Evolutionary conservation across 306 rosid genomes (phyloP), one percentile per base, ranked within the genome.

Genomic region (Cyamopsis tetragonoloba): DNA sequence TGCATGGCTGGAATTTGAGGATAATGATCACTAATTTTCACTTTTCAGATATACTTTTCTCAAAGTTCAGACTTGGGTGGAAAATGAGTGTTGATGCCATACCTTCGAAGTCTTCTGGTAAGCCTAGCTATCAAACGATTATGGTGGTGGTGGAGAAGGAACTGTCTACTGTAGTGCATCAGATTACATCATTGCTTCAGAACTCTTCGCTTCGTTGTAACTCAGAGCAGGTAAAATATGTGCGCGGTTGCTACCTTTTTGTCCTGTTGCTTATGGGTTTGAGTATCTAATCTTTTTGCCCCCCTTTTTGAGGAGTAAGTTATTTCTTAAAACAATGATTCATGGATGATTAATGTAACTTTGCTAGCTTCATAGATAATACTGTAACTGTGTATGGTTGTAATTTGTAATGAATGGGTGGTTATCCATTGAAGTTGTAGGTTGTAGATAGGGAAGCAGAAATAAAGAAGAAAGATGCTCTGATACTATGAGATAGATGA

Each of bases 31-130:
- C 35, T 53, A 30, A 10, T 65, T 42, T 4, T 7, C 22, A 31
- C 63, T 75, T 78, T 73, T 70, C 90, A 93, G 98, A 75, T 82
- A 67, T 89, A 64, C 89, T 93, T 65, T 82, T 89, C 82, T 75
- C 95, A 0, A 88, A 77, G 75, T 89, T 86, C 34, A 91, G 97
- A 60, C 82, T 84, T 68, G 97, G 98, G 37, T 93, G 98, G 98
- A 93, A 86, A 83, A 81, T 84, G 88, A 84, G 56, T 67, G 79
- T 93, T 53, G 73, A 85, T 78, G 87, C 85, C 78, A 83, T 93
- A 74, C 89, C 96, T 66, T 79, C 73, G 72, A 81, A 83, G 31
- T 70, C 88, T 20, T 78, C 89, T 63, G 43, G 63, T 39, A 87
- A 84, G 75, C 87, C 96, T 66, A 81, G 66, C 64, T 92, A 87